Base-by-base conservation (phyloP, 352 stramenopile genomes). In the Globisporangium paroecandrum region DNA sequence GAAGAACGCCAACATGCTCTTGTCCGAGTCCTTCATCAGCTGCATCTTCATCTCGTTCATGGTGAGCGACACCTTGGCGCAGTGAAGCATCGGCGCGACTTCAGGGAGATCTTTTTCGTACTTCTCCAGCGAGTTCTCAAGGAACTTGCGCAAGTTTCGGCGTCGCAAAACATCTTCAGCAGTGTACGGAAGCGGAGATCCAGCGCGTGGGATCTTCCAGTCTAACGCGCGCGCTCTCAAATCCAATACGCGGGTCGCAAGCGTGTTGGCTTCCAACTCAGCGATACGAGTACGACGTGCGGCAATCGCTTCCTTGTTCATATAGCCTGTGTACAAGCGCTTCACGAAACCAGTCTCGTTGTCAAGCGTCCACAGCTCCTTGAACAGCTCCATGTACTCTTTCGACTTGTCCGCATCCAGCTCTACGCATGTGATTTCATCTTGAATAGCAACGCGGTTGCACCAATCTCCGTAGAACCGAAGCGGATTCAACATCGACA, bases 381-480 rank as follows among this genome's bases (percentile, higher is more conserved):
- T 74, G 59, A 84, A 93, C 29, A 91, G 66, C 24, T 63, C 56
- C 58, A 87, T 77, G 61, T 93, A 93, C 67, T 92, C 81, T 64
- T 88, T 72, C 13, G 72, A 65, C 47, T 89, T 70, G 2, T 68
- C 61, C 0, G 67, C 68, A 13, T 64, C 67, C n/a, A 92, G 69
- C 66, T 93, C 81, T 9, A 89, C 72, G 47, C 79, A 93, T 6
- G 72, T 57, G n/a, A 82, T 69, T 29, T 93, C 85, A 62, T 95
- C 89, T 22, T 77, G 69, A 53, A 89, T 77, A 8, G 71, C 66
- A 2, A 77, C 83, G 51, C 82, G 79, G 8, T 77, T 81, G 43
- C 78, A 76, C 84, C 88, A 93, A 63, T 96, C 85, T 24, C 79
- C 83, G 66, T 93, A 83, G 69, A 79, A 87, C 25, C 69, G 77